These are phyloP conservation scores for Panicum hallii DNA, from an alignment of 202 grass and related monocot genomes.

Conservation along the genomic window DNA sequence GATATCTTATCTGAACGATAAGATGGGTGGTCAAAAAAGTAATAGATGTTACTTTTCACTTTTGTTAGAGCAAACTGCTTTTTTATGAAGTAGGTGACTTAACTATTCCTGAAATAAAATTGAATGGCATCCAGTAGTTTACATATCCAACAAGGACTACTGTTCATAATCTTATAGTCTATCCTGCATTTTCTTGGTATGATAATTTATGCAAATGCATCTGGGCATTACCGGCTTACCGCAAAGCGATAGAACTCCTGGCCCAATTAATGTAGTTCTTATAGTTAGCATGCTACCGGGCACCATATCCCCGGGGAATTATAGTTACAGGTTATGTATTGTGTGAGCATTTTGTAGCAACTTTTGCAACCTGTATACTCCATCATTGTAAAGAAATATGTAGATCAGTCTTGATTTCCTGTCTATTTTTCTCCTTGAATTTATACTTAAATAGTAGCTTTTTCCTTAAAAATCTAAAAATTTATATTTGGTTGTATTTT, in stretches of 20 bases:
- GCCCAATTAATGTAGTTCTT: background rate
- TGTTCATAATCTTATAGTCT: background rate
- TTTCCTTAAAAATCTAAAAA: background rate
- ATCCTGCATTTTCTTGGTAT: background rate
- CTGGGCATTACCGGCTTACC: background rate
- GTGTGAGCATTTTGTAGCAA: constrained; percentile 1
- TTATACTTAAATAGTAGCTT: constrained; percentile 30
- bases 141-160: constrained; percentile 29
- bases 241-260: constrained; percentile 4
- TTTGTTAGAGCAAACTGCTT: constrained; percentile 33
- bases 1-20: constrained; percentile 2
- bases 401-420: background rate
- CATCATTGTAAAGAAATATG: background rate
- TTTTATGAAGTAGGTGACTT: constrained; percentile 12
- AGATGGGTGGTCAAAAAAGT: background rate
- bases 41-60: background rate
- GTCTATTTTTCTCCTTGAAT: background rate
- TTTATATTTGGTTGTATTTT: constrained; percentile 33
- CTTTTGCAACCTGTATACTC: constrained; percentile 5
- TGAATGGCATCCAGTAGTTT: constrained; percentile 7
- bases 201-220: constrained; percentile 22
- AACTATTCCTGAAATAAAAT: constrained; percentile 15
- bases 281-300: constrained; percentile 3
- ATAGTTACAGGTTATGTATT: background rate
- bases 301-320: background rate